Base-by-base conservation (phyloP, 371 early-diverging fungal species). In the Circinella minor region DNA sequence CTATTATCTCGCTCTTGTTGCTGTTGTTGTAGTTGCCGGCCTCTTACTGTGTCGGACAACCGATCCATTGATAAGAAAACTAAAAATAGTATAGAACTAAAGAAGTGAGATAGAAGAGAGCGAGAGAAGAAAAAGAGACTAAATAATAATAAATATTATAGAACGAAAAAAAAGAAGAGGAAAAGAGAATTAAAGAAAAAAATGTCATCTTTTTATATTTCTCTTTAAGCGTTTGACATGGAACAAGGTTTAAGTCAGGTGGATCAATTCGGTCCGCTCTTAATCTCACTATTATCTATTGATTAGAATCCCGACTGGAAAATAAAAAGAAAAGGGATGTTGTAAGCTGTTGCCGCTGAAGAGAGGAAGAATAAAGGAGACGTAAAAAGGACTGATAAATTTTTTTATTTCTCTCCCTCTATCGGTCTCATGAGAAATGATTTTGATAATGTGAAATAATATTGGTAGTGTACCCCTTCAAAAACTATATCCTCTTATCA, bases 201-300 rank as follows among this genome's bases (percentile, higher is more conserved):
- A 65, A 59, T 36, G 48, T 36, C 65, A 61, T 47, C 34, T 14
- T 57, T 27, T 57, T 57, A 27, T 57, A 57, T 57, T 57, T 57
- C 57, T 27, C 57, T 57, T 34, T 6, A 7, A 13, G 4, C 57
- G 57, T 57, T 57, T 57, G 57, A 57, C 57, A 34, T 57, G 57
- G 57, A 57, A 57, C 57, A 57, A 57, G 57, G 57, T 57, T 57
- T n/a, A 57, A 57, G 36, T 57, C 57, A 57, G 57, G 57, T 57
- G 57, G 57, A 51, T n/a, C n/a, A 9, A 4, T 4, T 55, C 63
- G 47, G 18, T 63, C 20, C 48, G 27, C 49, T 63, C 36, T 13
- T 15, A 47, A 46, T 47, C 9, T 43, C 43, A 43, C 43, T 43
- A n/a, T 51, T 51, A 5, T 4, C 4, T 14, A 13, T 4, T 51